Evolutionary conservation across 305 asterid genomes (phyloP), one percentile per base, ranked within the genome.

Genomic region (Fraxinus baroniana): DNA sequence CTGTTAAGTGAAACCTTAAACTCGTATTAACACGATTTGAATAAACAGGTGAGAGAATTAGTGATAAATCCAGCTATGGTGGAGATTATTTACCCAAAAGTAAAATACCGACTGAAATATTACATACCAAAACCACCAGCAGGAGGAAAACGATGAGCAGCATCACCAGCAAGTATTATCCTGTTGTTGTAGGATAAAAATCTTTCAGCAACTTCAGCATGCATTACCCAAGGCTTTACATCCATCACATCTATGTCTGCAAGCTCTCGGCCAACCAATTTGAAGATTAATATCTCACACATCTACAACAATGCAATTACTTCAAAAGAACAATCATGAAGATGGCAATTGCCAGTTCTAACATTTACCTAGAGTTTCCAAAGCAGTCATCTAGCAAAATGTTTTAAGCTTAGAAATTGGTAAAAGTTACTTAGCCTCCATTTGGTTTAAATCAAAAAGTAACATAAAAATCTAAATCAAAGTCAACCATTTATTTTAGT

Each of bases 161-260:
- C 96, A 90, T 94, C 98, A 79, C 98, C 99, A 46, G 98, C 97
- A 83, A 95, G 94, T 82, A 95, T 89, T 79, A 95, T 84, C 88
- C 90, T 89, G 88, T 87, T 87, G 85, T 88, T 80, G 81, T 78
- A 78, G 24, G 94, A 89, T 84, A 92, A 57, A 88, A 93, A 95
- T 35, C 87, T 85, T 75, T 93, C 97, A 78, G 98, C 98, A 82
- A 95, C 97, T 89, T 95, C 97, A 73, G 98, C 99, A 89, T 95
- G 98, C 99, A 94, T 95, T 84, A 90, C 95, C 99, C 99, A 95
- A 28, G 98, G 98, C 90, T 94, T 95, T 64, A 94, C 90, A 88
- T 93, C 99, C 88, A 84, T 80, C 78, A 94, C 97, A 70, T 84
- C 86, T 80, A 94, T 79, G 89, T 95, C 99, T 78, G 90, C 87